Evolutionary conservation across 2,329 filamentous ascomycete genomes (phyloP).

Genomic region (Metarhizium brunneum): DNA sequence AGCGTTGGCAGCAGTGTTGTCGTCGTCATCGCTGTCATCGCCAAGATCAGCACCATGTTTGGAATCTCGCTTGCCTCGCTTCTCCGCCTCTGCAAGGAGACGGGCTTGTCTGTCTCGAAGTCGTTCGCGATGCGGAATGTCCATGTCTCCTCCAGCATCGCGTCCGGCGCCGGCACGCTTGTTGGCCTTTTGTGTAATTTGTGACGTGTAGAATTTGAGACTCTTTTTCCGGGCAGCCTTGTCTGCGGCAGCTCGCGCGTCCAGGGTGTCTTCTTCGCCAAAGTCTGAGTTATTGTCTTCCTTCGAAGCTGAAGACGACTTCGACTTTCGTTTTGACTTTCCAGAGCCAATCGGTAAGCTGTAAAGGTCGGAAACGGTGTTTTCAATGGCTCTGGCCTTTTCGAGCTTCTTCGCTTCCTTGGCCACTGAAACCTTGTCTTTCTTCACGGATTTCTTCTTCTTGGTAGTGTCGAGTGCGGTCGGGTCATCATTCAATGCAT

Average conservation of each 20-base stretch:
- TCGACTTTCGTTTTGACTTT: slow-evolving; percentile 29
- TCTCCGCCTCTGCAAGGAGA: slow-evolving; percentile 81
- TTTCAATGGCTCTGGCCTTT: slow-evolving; percentile 55
- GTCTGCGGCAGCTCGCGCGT: slow-evolving; percentile 69
- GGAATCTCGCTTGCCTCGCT: slow-evolving; percentile 59
- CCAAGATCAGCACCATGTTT: slow-evolving; percentile 57
- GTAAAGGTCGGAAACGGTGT: slow-evolving; percentile 60
- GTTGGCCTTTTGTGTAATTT: slow-evolving; percentile 90
- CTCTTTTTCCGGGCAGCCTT: slow-evolving; percentile 87
- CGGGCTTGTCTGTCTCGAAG: slow-evolving; percentile 77
- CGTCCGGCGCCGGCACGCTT: slow-evolving; percentile 66
- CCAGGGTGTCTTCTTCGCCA: slow-evolving; percentile 77
- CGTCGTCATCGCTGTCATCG: slow-evolving; percentile 60
- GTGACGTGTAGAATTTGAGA: slow-evolving; percentile 94
- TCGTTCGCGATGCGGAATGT: slow-evolving; percentile 83
- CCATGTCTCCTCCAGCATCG: slow-evolving; percentile 68
- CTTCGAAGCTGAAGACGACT: slow-evolving; percentile 27
- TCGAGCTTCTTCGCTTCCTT: slow-evolving; percentile 34
- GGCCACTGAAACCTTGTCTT: slow-evolving; percentile 24
- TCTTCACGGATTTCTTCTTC: slow-evolving; percentile 21
- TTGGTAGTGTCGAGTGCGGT: slow-evolving; percentile 15
- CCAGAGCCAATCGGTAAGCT: slow-evolving; percentile 44
- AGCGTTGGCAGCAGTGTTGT: slow-evolving; percentile 41
- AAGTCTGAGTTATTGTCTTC: slow-evolving; percentile 73
- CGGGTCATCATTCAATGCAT: slow-evolving; percentile 11